Percentiles rank a stretch among this genome's conserved stretches.
Conservation (phyloP, 768 basidiomycete genomes). For the Amanita molliuscula region DNA sequence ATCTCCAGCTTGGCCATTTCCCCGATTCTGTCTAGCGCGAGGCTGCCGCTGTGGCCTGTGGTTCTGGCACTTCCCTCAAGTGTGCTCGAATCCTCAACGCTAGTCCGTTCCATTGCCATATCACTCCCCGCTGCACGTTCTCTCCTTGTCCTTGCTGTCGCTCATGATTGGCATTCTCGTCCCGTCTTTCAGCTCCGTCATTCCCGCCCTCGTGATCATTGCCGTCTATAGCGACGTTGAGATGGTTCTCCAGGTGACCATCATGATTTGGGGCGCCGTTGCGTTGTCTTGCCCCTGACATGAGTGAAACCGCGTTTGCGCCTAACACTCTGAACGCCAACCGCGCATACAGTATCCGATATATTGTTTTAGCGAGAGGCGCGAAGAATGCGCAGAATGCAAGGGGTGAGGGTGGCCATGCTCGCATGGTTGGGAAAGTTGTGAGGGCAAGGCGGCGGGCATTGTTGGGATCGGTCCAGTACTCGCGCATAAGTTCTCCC, state of each 20-base stretch:
- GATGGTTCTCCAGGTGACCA: neutral
- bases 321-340: constrained; percentile 37
- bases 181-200: neutral
- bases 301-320: constrained; percentile 20
- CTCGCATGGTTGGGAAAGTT: constrained; percentile 5
- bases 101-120: constrained; percentile 10
- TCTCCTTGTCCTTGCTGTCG: neutral
- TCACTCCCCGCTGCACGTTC: neutral
- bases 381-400: constrained; percentile 42
- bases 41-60: neutral
- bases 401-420: constrained; percentile 56
- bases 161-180: neutral
- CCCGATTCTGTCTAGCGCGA: neutral
- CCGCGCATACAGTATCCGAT: constrained; percentile 28
- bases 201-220: neutral
- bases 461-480: constrained; percentile 23
- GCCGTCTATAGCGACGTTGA: neutral
- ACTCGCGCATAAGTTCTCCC: constrained; percentile 19
- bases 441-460: constrained; percentile 22
- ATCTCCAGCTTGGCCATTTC: neutral
- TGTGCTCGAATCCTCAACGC: constrained; percentile 2
- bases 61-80: neutral
- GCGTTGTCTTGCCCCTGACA: constrained; percentile 1
- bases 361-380: constrained; percentile 35
- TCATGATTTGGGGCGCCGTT: neutral